Conservation (phyloP, 2,329 filamentous ascomycete genomes). For the Zymoseptoria passerinii region DNA sequence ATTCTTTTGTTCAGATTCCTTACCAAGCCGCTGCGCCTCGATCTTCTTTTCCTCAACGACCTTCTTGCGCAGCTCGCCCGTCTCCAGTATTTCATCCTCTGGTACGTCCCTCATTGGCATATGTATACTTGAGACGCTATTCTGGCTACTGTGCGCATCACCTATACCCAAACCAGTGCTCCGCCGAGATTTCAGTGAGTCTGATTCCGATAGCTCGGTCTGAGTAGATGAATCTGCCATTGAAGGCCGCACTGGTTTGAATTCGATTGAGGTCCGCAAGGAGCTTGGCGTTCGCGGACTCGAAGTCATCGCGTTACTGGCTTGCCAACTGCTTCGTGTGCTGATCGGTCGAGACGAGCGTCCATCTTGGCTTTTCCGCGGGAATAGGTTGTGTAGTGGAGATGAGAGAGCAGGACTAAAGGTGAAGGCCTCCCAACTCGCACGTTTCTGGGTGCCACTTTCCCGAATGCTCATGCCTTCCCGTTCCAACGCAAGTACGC, state of each 20-base stretch:
- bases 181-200: not conserved
- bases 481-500: slow-evolving; percentile 81
- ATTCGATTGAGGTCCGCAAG: slow-evolving; percentile 24
- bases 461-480: slow-evolving; percentile 84
- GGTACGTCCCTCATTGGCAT: slow-evolving; percentile 22
- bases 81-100: slow-evolving; percentile 21
- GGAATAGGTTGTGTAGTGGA: slow-evolving; percentile 54
- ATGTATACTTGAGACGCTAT: slow-evolving; percentile 14
- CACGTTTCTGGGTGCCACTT: slow-evolving; percentile 68
- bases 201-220: slow-evolving; percentile 16
- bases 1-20: not conserved
- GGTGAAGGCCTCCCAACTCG: slow-evolving; percentile 72
- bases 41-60: not conserved
- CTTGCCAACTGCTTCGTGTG: slow-evolving; percentile 56
- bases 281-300: slow-evolving; percentile 22
- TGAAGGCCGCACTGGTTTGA: slow-evolving; percentile 6
- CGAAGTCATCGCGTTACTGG: slow-evolving; percentile 12
- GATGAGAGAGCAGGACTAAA: slow-evolving; percentile 70
- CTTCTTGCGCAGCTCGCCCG: slow-evolving; percentile 3
- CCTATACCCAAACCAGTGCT: not conserved
- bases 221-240: slow-evolving; percentile 27
- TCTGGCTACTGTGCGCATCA: slow-evolving; percentile 18
- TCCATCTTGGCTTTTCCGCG: slow-evolving; percentile 51
- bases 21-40: not conserved
- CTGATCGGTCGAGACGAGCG: slow-evolving; percentile 27